Conservation (phyloP, 140 eudicot species). For the Flaveria floridana region DNA sequence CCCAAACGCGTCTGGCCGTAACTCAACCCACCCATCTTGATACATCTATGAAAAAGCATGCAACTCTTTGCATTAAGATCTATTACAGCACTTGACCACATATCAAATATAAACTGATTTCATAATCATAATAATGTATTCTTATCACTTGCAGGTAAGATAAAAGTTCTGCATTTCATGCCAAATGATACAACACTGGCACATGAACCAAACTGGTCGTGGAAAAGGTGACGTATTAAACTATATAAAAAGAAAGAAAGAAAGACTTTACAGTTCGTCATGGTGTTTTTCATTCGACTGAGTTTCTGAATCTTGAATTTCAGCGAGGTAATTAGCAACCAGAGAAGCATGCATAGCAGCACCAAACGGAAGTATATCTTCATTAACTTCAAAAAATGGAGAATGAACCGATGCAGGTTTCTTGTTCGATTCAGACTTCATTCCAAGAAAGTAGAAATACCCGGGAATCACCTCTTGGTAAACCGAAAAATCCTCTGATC, state of each 20-base stretch:
- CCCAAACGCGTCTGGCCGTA: not conserved
- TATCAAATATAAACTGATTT: conserved; percentile 21
- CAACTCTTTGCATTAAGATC: not conserved
- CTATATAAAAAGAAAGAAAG: not conserved
- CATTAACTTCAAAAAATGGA: conserved; percentile 61
- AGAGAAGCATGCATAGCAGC: conserved; percentile 92
- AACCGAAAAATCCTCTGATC: conserved; percentile 84
- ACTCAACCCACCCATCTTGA: not conserved
- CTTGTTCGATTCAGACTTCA: conserved; percentile 54
- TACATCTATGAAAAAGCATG: not conserved
- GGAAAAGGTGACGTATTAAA: not conserved
- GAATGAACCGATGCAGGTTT: conserved; percentile 51
- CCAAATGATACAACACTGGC: conserved; percentile 33
- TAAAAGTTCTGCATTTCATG: conserved; percentile 27
- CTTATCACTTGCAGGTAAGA: conserved; percentile 24
- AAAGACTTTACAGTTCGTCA: conserved; percentile 55
- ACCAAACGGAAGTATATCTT: conserved; percentile 71
- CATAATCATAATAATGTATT: conserved; percentile 19
- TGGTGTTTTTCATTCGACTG: conserved; percentile 26
- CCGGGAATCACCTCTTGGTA: conserved; percentile 77
- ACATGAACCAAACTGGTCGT: conserved; percentile 17
- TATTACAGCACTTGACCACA: conserved; percentile 5
- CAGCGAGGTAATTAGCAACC: conserved; percentile 55
- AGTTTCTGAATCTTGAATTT: conserved; percentile 35
- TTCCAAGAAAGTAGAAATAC: conserved; percentile 69